Evolutionary conservation across 2,329 filamentous ascomycete species (phyloP).

Genomic region (Neonectria faginata): DNA sequence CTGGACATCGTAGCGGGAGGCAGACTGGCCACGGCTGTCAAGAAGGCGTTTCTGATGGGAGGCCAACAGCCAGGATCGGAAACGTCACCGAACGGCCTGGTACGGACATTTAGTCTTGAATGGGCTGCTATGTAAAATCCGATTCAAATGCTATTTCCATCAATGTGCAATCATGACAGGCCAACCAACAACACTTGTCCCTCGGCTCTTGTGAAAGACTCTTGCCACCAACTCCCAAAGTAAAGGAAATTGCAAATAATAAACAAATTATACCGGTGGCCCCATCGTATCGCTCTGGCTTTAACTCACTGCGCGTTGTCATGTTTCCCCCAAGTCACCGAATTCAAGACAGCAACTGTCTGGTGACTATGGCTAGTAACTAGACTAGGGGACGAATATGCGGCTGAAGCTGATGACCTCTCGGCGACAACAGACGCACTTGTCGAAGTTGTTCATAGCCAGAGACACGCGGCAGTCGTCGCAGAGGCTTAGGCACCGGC

Average conservation of each 20-base stretch:
- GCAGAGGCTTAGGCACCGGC: conserved; percentile 91
- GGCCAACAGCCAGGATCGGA: conserved; percentile 63
- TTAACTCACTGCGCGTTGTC: conserved; percentile 7
- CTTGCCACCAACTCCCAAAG: conserved; percentile 30
- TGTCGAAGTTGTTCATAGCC: conserved; percentile 97
- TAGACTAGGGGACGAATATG: conserved; percentile 79
- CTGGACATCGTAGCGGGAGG: conserved; percentile 89
- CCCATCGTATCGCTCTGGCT: conserved; percentile 14
- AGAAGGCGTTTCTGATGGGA: conserved; percentile 93
- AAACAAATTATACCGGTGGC: conserved; percentile 11
- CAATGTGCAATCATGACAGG: conserved; percentile 11
- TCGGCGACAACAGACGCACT: conserved; percentile 92
- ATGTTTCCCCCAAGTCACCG: not conserved
- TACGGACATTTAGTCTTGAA: conserved; percentile 87
- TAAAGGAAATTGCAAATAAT: conserved; percentile 16
- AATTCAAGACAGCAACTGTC: not conserved
- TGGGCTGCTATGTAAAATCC: conserved; percentile 87
- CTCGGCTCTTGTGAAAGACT: conserved; percentile 15
- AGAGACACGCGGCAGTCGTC: conserved; percentile 94
- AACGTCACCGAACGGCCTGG: conserved; percentile 51
- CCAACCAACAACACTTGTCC: conserved; percentile 23
- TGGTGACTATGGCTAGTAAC: not conserved
- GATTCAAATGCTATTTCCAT: conserved; percentile 27
- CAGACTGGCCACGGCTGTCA: conserved; percentile 90
- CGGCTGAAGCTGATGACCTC: conserved; percentile 91